phyloP scores from a whole-genome alignment of 441 rosid species.

The Bruguiera hainesii region DNA sequence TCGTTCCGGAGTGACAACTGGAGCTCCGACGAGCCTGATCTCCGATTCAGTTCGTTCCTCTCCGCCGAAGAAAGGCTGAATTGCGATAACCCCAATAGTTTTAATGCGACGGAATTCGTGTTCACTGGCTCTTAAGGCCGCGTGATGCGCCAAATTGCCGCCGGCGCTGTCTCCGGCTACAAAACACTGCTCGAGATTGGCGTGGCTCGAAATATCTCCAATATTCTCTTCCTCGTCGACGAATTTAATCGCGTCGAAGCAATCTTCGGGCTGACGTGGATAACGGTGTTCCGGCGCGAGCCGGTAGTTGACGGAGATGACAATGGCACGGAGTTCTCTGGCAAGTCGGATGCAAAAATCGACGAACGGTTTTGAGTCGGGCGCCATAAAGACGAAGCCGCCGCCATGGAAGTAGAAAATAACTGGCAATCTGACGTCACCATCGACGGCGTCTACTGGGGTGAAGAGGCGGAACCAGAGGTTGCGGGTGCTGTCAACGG shows the following conservation, averaged over 20 bases:
- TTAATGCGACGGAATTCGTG: slow-evolving; percentile 23
- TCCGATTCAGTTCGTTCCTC: slow-evolving; percentile 68
- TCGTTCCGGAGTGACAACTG: slow-evolving; percentile 33
- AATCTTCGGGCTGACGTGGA: slow-evolving; percentile 64
- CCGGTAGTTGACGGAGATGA: slow-evolving; percentile 71
- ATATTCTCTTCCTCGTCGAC: slow-evolving; percentile 30
- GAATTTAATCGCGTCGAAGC: slow-evolving; percentile 48
- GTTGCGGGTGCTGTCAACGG: slow-evolving; percentile 11
- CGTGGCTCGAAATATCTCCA: slow-evolving; percentile 32
- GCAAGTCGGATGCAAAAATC: slow-evolving; percentile 52
- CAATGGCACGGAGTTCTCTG: slow-evolving; percentile 35
- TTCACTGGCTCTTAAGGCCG: slow-evolving; percentile 36
- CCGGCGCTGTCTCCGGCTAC: slow-evolving; percentile 80
- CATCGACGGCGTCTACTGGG: background rate
- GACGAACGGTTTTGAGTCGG: slow-evolving; percentile 43
- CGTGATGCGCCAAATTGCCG: slow-evolving; percentile 60
- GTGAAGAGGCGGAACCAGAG: slow-evolving; percentile 25
- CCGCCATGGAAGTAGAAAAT: slow-evolving; percentile 74
- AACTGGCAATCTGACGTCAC: slow-evolving; percentile 41
- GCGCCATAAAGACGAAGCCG: slow-evolving; percentile 53
- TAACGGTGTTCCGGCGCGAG: slow-evolving; percentile 60
- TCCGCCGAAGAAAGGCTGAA: slow-evolving; percentile 78
- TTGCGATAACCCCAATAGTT: slow-evolving; percentile 41
- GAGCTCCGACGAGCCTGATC: slow-evolving; percentile 23
- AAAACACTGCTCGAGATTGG: slow-evolving; percentile 51